phyloP scores from a whole-genome alignment of 2,329 filamentous ascomycete genomes.

The Zymoseptoria pseudotritici region DNA sequence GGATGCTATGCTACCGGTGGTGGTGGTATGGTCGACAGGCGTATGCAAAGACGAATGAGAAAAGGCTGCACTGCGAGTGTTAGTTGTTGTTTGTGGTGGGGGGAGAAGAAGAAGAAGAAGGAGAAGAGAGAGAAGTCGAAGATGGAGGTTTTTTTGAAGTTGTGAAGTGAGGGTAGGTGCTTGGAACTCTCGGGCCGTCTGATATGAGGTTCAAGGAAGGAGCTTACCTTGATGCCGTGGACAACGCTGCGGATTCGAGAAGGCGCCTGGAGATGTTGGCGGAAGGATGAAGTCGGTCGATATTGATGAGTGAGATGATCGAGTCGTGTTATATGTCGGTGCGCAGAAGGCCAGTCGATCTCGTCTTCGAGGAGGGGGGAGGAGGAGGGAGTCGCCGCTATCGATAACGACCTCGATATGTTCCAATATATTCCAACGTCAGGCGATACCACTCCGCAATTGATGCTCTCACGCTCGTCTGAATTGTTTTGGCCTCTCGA shows the following conservation, averaged over 20 bases:
- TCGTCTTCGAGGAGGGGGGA: not conserved
- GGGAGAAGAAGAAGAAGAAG: slow-evolving; percentile 14
- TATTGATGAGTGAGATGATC: slow-evolving; percentile 6
- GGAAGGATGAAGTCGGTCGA: not conserved
- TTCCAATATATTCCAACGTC: not conserved
- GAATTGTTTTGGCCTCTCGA: not conserved
- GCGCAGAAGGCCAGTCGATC: not conserved
- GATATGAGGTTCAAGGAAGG: slow-evolving; percentile 8
- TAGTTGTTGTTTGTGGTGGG: slow-evolving; percentile 20
- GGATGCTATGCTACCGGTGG: slow-evolving; percentile 30
- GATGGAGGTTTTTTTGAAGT: not conserved
- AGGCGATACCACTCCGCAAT: not conserved
- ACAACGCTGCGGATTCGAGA: slow-evolving; percentile 1
- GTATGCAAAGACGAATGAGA: slow-evolving; percentile 32
- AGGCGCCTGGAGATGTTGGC: not conserved
- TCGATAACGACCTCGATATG: not conserved
- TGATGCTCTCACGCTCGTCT: not conserved
- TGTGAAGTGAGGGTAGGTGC: slow-evolving; percentile 5
- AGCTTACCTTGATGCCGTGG: slow-evolving; percentile 11
- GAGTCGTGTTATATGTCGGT: slow-evolving; percentile 7
- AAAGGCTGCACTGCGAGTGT: slow-evolving; percentile 22
- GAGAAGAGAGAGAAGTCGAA: slow-evolving; percentile 15
- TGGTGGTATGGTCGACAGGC: slow-evolving; percentile 24
- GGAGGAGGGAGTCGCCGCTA: not conserved
- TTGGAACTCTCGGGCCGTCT: slow-evolving; percentile 1